A percentile compares a stretch with the other conserved stretches of the same genome.
Conservation (phyloP, 495 filamentous ascomycete genomes). For the Bacidia rubella region DNA sequence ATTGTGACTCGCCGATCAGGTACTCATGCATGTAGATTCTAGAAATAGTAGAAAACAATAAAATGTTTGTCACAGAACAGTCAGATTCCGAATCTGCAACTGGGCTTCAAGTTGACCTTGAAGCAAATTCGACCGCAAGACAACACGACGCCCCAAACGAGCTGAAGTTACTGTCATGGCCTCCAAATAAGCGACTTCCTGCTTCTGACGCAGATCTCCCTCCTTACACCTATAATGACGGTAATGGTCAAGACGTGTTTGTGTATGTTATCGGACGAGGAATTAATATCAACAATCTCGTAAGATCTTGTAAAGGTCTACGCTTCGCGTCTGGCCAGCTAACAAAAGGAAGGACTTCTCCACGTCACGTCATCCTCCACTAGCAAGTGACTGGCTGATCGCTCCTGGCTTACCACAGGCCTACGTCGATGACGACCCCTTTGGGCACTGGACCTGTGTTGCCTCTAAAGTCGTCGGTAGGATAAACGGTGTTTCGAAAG, state of each 20-base stretch:
- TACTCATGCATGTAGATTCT: too few species aligned
- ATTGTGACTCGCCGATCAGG: too few species aligned
- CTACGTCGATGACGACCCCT: background rate
- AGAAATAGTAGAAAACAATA: background rate
- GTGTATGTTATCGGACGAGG: background rate
- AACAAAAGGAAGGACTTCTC: too few species aligned
- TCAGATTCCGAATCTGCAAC: background rate
- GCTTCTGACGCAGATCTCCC: background rate
- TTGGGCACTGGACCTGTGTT: background rate
- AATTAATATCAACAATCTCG: background rate
- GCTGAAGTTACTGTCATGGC: background rate
- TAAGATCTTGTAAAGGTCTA: too few species aligned
- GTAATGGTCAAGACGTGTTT: background rate
- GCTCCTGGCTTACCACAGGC: background rate
- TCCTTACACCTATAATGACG: background rate
- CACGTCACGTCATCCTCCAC: too few species aligned
- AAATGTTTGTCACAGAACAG: background rate
- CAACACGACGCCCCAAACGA: background rate
- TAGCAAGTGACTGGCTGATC: background rate
- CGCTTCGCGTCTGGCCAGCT: too few species aligned
- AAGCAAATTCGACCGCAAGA: background rate
- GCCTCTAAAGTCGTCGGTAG: background rate
- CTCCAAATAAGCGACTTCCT: background rate
- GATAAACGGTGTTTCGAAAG: background rate
- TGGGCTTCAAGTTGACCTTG: too few species aligned